Conservation (phyloP, 2,329 filamentous ascomycete species). For the Colletotrichum sublineola region DNA sequence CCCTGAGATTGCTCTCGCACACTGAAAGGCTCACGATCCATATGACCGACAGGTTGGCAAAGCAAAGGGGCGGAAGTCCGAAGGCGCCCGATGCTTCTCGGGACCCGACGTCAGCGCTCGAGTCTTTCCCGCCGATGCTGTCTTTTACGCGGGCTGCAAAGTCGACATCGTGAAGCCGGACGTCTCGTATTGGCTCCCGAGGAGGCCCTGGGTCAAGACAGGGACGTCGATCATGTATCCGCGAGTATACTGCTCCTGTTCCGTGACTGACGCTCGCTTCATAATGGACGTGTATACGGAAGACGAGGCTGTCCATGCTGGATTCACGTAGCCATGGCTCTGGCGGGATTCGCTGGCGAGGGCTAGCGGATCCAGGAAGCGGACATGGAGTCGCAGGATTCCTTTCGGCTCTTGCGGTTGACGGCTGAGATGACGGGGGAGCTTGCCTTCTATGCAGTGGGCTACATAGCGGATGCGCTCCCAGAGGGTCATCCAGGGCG, state of each 20-base stretch:
- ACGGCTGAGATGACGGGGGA: neutral
- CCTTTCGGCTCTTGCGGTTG: neutral
- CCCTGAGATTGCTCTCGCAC: no score
- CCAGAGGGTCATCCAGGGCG: no score
- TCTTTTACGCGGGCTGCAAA: neutral
- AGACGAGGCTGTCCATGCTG: neutral
- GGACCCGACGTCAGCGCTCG: neutral
- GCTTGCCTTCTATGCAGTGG: no score
- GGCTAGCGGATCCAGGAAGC: neutral
- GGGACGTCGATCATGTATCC: neutral
- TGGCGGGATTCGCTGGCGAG: no score
- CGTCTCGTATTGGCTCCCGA: neutral
- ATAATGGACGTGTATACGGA: neutral
- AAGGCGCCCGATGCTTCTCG: neutral
- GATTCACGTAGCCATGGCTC: neutral
- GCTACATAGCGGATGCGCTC: no score
- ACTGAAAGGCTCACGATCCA: neutral
- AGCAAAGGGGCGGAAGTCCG: neutral
- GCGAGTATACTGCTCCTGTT: neutral
- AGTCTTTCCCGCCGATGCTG: neutral
- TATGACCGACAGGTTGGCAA: neutral
- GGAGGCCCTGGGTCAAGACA: no score
- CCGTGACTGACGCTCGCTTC: neutral
- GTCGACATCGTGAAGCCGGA: neutral
- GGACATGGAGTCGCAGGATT: neutral